These are phyloP conservation scores for Dendrobium officinale DNA, from an alignment of 106 monocot genomes.

Conservation along the genomic window DNA sequence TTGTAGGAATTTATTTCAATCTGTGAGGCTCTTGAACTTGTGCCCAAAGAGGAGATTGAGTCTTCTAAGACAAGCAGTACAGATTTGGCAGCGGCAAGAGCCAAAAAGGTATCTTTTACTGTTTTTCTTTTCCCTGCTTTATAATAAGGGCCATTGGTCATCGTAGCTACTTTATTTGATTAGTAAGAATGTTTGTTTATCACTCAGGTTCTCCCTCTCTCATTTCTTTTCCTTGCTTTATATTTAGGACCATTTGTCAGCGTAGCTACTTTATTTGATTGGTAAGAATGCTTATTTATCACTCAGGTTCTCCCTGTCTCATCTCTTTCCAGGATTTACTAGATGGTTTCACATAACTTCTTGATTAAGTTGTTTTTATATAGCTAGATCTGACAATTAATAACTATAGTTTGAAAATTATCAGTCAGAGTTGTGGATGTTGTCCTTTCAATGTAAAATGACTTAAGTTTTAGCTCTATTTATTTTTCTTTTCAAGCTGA, in stretches of 20 bases:
- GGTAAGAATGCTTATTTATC: not conserved
- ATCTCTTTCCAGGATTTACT: not conserved
- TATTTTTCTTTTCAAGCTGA: not conserved
- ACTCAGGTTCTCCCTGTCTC: not conserved
- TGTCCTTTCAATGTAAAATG: not conserved
- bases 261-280: not conserved
- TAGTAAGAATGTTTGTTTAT: not conserved
- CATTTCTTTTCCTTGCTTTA: not conserved
- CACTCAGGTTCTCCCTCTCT: not conserved
- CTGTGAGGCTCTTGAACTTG: constrained; percentile 87
- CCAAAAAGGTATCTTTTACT: constrained; percentile 58
- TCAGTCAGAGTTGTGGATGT: not conserved
- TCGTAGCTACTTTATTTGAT: not conserved
- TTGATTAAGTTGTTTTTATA: not conserved
- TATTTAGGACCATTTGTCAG: not conserved
- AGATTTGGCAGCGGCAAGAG: constrained; percentile 49
- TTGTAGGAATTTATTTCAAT: constrained; percentile 85
- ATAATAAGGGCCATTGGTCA: not conserved
- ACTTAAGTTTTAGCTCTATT: not conserved
- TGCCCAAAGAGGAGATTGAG: constrained; percentile 84
- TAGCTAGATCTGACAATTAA: not conserved
- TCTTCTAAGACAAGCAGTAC: constrained; percentile 14
- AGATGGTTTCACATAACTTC: not conserved
- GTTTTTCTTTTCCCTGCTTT: not conserved
- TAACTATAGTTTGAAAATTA: not conserved